phyloP scores from a whole-genome alignment of 208 protist genomes.

The Crithidia acanthocephali region DNA sequence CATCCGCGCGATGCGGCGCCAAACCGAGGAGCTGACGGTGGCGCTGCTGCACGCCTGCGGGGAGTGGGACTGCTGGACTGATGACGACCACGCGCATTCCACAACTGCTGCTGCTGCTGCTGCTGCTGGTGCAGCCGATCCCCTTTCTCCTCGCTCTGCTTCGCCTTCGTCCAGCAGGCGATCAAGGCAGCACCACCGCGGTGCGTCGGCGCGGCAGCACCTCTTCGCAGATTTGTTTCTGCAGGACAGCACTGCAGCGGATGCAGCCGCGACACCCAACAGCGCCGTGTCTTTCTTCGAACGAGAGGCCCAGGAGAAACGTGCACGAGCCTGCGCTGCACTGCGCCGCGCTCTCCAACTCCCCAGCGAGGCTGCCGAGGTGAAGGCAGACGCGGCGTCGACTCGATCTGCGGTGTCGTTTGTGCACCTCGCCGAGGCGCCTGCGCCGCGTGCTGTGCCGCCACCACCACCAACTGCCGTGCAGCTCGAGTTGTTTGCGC shows the following conservation, averaged over 20 bases:
- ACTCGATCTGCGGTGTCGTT: slow-evolving; percentile 4
- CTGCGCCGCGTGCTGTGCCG: slow-evolving; percentile 21
- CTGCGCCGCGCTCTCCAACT: slow-evolving; percentile 11
- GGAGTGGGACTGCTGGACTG: slow-evolving; percentile 57
- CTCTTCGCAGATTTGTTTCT: slow-evolving; percentile 49
- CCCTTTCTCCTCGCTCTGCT: too few species aligned
- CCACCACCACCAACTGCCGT: slow-evolving; percentile 38
- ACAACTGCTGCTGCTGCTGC: not conserved
- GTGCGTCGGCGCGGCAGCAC: slow-evolving; percentile 9
- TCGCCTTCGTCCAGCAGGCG: too few species aligned
- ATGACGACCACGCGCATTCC: too few species aligned
- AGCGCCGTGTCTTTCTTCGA: not conserved
- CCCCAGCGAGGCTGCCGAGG: not conserved
- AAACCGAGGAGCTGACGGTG: slow-evolving; percentile 64
- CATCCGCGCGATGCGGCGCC: slow-evolving; percentile 50
- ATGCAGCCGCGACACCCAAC: not conserved
- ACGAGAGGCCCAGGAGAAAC: not conserved
- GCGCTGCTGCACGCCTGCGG: slow-evolving; percentile 54
- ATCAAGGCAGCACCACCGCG: too few species aligned
- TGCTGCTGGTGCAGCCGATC: too few species aligned
- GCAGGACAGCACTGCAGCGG: not conserved
- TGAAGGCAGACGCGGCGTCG: not conserved
- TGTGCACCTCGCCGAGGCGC: slow-evolving; percentile 17
- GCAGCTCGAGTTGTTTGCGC: slow-evolving; percentile 40
- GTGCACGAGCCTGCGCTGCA: slow-evolving; percentile 12